A percentile compares a stretch with the other conserved stretches of the same genome.
These are phyloP conservation scores for Lasiodiplodia theobromae DNA, from an alignment of 2,329 filamentous ascomycete species.

Conservation along the genomic window DNA sequence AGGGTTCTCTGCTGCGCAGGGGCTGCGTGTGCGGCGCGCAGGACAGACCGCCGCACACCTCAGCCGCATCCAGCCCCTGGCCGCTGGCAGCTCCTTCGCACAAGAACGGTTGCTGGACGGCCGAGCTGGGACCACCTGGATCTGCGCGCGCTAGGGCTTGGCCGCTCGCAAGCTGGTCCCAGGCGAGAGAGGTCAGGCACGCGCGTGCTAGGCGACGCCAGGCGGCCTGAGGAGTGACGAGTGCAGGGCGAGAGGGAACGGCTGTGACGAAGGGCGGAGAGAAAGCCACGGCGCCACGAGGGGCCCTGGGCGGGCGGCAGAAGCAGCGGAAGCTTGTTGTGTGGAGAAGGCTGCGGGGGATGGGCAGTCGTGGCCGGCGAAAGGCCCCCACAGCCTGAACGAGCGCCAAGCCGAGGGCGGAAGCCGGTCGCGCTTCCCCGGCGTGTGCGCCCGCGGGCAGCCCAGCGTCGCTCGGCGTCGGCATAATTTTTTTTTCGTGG, in stretches of 20 bases:
- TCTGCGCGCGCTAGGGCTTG: neutral
- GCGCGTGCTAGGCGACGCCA: neutral
- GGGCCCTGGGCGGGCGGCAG: neutral
- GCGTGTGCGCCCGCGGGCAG: neutral
- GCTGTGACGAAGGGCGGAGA: conserved; percentile 9
- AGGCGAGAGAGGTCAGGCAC: neutral
- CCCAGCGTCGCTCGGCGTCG: conserved; percentile 9
- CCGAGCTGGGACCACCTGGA: neutral
- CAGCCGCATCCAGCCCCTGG: conserved; percentile 17
- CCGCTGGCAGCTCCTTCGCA: conserved; percentile 1
- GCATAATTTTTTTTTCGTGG: conserved; percentile 22
- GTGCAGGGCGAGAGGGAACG: neutral
- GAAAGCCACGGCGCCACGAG: neutral
- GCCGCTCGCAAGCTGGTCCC: conserved; percentile 5
- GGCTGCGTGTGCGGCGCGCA: neutral
- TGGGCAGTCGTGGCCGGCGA: neutral
- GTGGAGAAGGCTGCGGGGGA: conserved; percentile 2
- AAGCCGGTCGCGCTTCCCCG: conserved; percentile 14
- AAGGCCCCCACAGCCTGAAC: neutral
- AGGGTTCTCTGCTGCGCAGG: neutral
- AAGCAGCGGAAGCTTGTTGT: conserved; percentile 5
- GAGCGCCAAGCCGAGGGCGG: conserved; percentile 6
- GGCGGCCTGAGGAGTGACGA: neutral
- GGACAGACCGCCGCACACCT: conserved; percentile 6
- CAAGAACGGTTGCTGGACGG: neutral